Evolutionary conservation across 352 stramenopile species (phyloP).

Genomic region (Globisporangium radiosum): DNA sequence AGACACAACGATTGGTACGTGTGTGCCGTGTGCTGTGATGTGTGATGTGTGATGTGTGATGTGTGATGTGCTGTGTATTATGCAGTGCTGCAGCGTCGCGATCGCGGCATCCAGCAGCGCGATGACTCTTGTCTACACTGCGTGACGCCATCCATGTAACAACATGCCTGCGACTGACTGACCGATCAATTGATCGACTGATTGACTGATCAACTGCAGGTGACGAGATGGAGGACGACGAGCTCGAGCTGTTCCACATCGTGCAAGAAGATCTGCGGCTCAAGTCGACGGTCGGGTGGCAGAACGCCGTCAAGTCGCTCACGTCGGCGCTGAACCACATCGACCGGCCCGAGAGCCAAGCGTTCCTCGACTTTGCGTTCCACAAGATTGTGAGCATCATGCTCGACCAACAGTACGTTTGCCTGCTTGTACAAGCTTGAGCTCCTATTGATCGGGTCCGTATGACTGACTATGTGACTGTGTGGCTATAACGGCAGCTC

Average conservation of each 20-base stretch:
- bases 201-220: conserved; percentile 8
- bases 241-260: conserved; percentile 77
- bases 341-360: conserved; percentile 63
- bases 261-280: conserved; percentile 81
- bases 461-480: not conserved
- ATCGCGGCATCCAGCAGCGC: too few species aligned
- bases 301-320: conserved; percentile 85
- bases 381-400: conserved; percentile 84
- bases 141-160: too few species aligned
- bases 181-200: not conserved
- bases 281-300: conserved; percentile 87
- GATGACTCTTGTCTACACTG: too few species aligned
- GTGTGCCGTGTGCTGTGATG: not conserved
- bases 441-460: not conserved
- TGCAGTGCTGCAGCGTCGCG: too few species aligned
- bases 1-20: conserved; percentile 17
- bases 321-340: conserved; percentile 65
- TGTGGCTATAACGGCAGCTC: conserved; percentile 25
- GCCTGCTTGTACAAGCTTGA: not conserved
- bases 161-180: not conserved
- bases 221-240: conserved; percentile 76
- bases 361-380: conserved; percentile 75
- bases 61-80: not conserved
- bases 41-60: conserved; percentile 4
- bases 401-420: conserved; percentile 84